Evolutionary conservation across 352 stramenopile genomes (phyloP).

Genomic region (Phytophthora pisi): DNA sequence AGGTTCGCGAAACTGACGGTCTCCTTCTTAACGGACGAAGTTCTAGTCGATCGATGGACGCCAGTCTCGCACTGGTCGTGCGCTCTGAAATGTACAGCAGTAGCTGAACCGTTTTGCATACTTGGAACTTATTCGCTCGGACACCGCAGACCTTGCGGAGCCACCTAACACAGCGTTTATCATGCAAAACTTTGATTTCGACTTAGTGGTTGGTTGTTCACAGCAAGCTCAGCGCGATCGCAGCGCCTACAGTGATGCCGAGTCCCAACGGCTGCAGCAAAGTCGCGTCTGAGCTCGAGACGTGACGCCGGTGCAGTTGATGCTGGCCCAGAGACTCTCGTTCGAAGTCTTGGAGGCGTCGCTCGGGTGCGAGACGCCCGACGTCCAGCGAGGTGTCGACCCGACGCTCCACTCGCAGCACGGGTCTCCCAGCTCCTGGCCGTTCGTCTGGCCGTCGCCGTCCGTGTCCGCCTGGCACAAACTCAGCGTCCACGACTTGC

Average conservation of each 20-base stretch:
- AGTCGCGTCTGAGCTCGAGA: constrained; percentile 9
- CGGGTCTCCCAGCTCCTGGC: constrained; percentile 30
- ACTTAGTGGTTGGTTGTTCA: not conserved
- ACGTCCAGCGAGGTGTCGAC: constrained; percentile 16
- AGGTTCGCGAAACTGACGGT: not conserved
- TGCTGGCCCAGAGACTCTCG: constrained; percentile 20
- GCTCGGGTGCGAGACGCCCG: constrained; percentile 35
- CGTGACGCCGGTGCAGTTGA: constrained; percentile 16
- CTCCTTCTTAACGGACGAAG: constrained; percentile 3
- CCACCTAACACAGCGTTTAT: not conserved
- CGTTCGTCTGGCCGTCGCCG: constrained; percentile 27
- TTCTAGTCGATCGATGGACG: not conserved
- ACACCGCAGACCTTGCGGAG: too few species aligned
- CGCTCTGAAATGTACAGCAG: constrained; percentile 2
- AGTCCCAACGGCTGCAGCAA: not conserved
- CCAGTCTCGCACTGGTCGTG: not conserved
- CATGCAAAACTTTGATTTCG: constrained; percentile 7
- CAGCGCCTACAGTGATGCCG: not conserved
- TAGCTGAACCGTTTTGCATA: not conserved
- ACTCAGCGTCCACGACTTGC: constrained; percentile 40
- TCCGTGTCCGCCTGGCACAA: constrained; percentile 42
- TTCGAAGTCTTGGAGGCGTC: constrained; percentile 30
- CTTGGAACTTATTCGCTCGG: not conserved
- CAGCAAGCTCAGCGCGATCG: constrained; percentile 1
- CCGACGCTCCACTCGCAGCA: constrained; percentile 19